These are phyloP conservation scores for Davidsoniella eucalypti DNA, from an alignment of 2,329 filamentous ascomycete species.

Conservation along the genomic window DNA sequence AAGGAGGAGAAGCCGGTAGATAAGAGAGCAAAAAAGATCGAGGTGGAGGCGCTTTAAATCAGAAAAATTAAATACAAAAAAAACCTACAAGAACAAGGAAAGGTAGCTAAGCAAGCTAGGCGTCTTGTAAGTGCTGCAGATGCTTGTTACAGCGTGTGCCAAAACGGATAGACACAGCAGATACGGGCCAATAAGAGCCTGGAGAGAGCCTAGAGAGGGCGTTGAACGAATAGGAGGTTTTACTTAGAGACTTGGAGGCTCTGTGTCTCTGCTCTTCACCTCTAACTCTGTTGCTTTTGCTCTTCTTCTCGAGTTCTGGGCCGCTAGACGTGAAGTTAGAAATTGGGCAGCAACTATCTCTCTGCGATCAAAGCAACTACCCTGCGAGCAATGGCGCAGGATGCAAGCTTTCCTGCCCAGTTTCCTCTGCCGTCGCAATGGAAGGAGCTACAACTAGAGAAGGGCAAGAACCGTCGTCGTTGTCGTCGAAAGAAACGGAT, in stretches of 20 bases:
- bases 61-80: conserved; percentile 5
- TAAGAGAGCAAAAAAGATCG: conserved; percentile 7
- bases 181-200: neutral
- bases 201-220: neutral
- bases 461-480: too few relatives aligned
- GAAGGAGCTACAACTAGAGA: too few relatives aligned
- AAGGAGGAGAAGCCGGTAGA: conserved; percentile 4
- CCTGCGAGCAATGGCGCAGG: conserved; percentile 10
- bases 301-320: neutral
- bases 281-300: neutral
- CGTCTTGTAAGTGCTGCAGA: too few relatives aligned
- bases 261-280: too few relatives aligned
- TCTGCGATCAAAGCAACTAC: conserved; percentile 8
- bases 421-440: too few relatives aligned
- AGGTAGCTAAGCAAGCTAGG: neutral
- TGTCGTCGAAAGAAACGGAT: too few relatives aligned
- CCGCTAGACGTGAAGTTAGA: neutral
- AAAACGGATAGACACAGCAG: too few relatives aligned
- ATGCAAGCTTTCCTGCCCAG: conserved; percentile 1
- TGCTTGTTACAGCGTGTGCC: too few relatives aligned
- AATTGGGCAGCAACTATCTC: conserved; percentile 12
- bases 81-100: neutral
- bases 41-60: conserved; percentile 2
- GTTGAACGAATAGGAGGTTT: neutral
- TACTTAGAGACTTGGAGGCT: too few relatives aligned